phyloP scores from a whole-genome alignment of 163 green algal species.

The Prototheca stagnorum region DNA sequence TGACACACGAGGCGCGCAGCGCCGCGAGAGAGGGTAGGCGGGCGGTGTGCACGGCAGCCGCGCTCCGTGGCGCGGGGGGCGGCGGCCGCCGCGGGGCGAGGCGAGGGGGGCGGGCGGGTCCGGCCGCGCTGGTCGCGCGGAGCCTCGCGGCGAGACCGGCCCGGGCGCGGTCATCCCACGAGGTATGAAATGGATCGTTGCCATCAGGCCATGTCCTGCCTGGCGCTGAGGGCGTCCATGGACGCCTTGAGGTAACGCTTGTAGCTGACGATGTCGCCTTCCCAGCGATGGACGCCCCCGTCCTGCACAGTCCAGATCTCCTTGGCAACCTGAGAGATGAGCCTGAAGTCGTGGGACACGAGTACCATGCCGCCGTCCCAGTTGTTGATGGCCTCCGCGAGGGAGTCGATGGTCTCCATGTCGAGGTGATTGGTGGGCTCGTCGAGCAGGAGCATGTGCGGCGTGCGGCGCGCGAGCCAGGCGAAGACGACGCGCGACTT shows the following conservation, averaged over 20 bases:
- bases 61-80: too few relatives aligned
- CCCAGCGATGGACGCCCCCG: conserved; percentile 49
- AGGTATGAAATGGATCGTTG: too few relatives aligned
- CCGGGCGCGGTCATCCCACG: too few relatives aligned
- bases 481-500: conserved; percentile 79
- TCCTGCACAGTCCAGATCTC: conserved; percentile 82
- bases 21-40: too few relatives aligned
- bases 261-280: conserved; percentile 64
- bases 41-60: too few relatives aligned
- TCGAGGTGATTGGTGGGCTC: conserved; percentile 90
- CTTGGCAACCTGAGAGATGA: conserved; percentile 83
- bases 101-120: too few relatives aligned
- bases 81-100: too few relatives aligned
- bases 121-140: too few relatives aligned
- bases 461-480: conserved; percentile 65
- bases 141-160: too few relatives aligned
- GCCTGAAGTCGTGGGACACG: conserved; percentile 89
- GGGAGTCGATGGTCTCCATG: conserved; percentile 81
- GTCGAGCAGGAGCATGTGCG: conserved; percentile 81
- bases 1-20: too few relatives aligned
- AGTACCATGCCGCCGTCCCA: conserved; percentile 89
- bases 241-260: conserved; percentile 33
- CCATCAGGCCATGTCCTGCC: conserved; percentile 8
- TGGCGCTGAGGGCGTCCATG: conserved; percentile 5
- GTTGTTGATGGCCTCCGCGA: conserved; percentile 77